Conservation (phyloP, 2,329 filamentous ascomycete species). For the Boeremia exigua region DNA sequence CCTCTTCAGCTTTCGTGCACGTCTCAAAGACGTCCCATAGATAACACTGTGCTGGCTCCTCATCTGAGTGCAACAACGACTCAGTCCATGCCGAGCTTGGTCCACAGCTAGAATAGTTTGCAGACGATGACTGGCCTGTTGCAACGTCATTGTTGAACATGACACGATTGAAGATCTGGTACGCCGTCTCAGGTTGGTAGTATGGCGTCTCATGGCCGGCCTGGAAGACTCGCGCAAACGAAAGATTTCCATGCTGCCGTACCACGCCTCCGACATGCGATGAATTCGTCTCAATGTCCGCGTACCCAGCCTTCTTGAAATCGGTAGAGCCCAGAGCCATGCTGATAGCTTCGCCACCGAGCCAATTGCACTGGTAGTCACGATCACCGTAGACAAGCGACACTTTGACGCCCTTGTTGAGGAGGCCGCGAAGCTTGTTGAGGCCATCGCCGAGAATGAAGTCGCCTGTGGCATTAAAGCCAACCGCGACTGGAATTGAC, state of each 20-base stretch:
- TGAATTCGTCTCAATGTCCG: constrained; percentile 39
- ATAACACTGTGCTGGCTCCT: constrained; percentile 21
- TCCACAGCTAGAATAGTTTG: constrained; percentile 5
- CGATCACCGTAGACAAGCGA: constrained; percentile 25
- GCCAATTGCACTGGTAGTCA: constrained; percentile 61
- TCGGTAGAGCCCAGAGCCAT: constrained; percentile 40
- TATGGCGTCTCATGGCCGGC: constrained; percentile 49
- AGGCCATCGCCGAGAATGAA: constrained; percentile 2
- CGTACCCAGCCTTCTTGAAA: constrained; percentile 36
- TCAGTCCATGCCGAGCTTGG: constrained; percentile 16
- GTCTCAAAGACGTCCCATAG: constrained; percentile 16
- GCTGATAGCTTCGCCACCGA: constrained; percentile 47
- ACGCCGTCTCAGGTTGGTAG: constrained; percentile 55
- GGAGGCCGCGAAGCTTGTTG: constrained; percentile 43
- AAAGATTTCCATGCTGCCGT: constrained; percentile 44
- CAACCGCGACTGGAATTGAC: neutral
- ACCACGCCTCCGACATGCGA: constrained; percentile 51
- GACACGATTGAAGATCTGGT: constrained; percentile 57
- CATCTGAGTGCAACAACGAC: constrained; percentile 5
- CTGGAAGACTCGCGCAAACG: constrained; percentile 48
- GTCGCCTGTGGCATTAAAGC: constrained; percentile 6
- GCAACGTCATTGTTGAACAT: constrained; percentile 52
- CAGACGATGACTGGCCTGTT: constrained; percentile 44
- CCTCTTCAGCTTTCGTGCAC: constrained; percentile 17
- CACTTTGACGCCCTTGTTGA: constrained; percentile 49